Evolutionary conservation across 306 rosid genomes (phyloP), one percentile per base, ranked within the genome.

Genomic region (Prunus salicina): DNA sequence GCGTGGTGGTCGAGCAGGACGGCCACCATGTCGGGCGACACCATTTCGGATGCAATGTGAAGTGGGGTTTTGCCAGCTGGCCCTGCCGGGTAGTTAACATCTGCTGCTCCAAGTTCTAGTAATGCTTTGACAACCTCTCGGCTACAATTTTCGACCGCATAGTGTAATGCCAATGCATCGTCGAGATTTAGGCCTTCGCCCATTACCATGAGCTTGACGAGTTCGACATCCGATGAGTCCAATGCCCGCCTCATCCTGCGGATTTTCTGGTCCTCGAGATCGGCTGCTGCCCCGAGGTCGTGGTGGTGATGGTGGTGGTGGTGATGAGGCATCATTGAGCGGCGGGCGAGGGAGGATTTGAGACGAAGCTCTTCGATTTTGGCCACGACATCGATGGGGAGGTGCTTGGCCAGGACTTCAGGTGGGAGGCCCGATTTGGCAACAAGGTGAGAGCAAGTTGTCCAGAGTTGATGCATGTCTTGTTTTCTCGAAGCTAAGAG

Each of bases 1-100:
- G 99, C 99, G 64, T 96, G 99, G 93, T 96, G 99, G 82, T 96
- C 99, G 0, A 96, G 98, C 2, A 96, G 85, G 0, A 96, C 99
- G 0, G 99, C 96, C 34, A 96, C 99, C 99, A 96, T 96, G 82
- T 96, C 99, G 0, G 99, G 96, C 0, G 99, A 96, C 12, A 96
- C 98, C 97, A 96, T 91, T 69, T 96, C 99, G 0, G 98, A 88
- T 0, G 98, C 98, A 7, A 89, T 81, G 60, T 96, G 99, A 0
- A 96, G 91, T 0, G 99, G 97, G 24, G 98, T 89, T 67, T 89
- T 96, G 12, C 98, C 97, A 0, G 88, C 87, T 0, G 93, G 98
- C 0, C 99, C 99, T 0, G 93, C 91, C 0, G 91, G 98, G 79
- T 84, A 93, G 79, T 96, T 96, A 0, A 96, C 99, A 4, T 96